Evolutionary conservation across 176 grass and related monocot genomes (phyloP), one percentile per base, ranked within the genome.

Genomic region (Oryza australiensis): DNA sequence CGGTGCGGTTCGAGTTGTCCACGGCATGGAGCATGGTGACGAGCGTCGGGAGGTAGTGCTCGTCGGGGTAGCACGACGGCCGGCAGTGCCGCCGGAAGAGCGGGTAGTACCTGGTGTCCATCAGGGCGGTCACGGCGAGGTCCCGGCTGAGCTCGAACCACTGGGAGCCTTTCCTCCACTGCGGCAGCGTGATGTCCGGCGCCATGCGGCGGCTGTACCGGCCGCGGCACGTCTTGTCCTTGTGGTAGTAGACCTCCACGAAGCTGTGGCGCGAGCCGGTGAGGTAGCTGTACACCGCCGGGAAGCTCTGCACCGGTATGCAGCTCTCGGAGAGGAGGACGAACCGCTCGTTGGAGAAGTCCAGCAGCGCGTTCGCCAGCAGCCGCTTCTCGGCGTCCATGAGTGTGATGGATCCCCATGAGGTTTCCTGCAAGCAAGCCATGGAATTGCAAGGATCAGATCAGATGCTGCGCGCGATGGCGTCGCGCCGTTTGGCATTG

Each of bases 271-370:
- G 88, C 3, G 95, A 97, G 5, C 73, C 89, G 20, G 92, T 82
- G 2, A 97, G 92, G 84, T 97, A 94, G 2, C 80, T 76, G 66
- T 94, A 91, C 13, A 88, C 88, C 30, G 81, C 89, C 49, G 82
- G 89, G 88, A 98, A 93, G 77, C 92, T 92, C 80, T 90, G 89
- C 59, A 97, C 78, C 8, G 90, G 92, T 70, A 94, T 97, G 86
- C 95, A 93, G 86, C 95, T 98, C 84, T 98, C 95, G 0, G 95
- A 98, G 20, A 98, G 83, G 1, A 98, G 92, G 8, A 98, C 84
- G 78, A 98, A 98, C 13, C 95, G 92, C 86, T 98, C 95, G 84
- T 94, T 93, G 16, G 92, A 93, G 90, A 98, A 89, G 78, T 94
- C 95, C 0, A 98, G 86, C 49, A 97, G 69, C 34, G 95, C 89